These are phyloP conservation scores for Yarrowia hollandica DNA, from an alignment of 805 yeast species.

Conservation along the genomic window DNA sequence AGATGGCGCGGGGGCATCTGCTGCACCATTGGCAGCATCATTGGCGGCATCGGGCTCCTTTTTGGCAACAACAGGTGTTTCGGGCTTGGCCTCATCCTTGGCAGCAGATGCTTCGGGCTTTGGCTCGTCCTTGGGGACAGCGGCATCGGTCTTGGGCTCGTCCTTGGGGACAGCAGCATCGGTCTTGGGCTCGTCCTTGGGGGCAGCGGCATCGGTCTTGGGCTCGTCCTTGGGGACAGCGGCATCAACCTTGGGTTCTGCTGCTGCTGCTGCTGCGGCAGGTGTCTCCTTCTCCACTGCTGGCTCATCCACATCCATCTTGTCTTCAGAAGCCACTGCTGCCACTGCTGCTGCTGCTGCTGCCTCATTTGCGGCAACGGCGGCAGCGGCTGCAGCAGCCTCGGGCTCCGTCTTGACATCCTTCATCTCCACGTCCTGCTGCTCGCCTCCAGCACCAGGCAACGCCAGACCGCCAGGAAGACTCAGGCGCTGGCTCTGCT, in stretches of 20 bases:
- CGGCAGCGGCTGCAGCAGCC: not conserved
- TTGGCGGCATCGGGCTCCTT: no score
- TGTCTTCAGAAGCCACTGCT: not conserved
- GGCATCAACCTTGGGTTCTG: not conserved
- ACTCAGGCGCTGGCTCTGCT: conserved; percentile 7
- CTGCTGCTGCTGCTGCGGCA: no score
- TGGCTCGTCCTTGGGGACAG: no score
- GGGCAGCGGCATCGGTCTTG: not conserved
- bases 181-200: no score
- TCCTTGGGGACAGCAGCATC: no score
- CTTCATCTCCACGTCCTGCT: conserved; percentile 2
- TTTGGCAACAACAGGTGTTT: no score
- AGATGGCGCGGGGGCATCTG: no score
- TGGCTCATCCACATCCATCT: conserved; percentile 6
- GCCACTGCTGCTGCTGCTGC: conserved; percentile 16
- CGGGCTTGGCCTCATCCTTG: no score
- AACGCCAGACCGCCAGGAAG: conserved; percentile 4
- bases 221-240: not conserved
- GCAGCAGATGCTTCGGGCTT: no score
- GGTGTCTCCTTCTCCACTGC: not conserved
- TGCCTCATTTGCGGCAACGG: not conserved
- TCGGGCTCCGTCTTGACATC: not conserved
- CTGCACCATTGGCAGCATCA: no score
- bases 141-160: no score
- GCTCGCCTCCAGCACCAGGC: not conserved